Base-by-base conservation (phyloP, 208 protist genomes). In the Leptomonas pyrrhocoris region DNA sequence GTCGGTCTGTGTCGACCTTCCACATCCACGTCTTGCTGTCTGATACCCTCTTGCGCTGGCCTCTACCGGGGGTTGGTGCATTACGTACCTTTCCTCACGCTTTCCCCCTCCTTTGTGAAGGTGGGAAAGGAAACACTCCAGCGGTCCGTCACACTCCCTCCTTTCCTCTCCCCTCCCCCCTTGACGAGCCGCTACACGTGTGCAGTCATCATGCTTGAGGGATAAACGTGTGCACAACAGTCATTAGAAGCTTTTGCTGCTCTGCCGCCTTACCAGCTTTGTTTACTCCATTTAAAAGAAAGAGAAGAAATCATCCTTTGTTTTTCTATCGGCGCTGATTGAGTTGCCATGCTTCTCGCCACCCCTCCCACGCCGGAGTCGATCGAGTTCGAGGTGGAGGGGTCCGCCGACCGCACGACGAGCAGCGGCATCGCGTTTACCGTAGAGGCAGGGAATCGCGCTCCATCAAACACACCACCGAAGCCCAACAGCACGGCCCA, bases 361-460 rank as follows among this genome's bases (percentile, higher is more conserved):
- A 62, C 57, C 7, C 25, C 42, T 6, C 36, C 7, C 30, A 50
- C 18, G 6, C 18, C 42, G 13, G 57, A 62, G 25, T 62, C 57
- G 2, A 62, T 62, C 57, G 57, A 62, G 40, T 62, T 62, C 25
- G 57, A 62, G 25, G 42, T 62, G 13, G 57, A 62, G 21, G 40
- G 16, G 15, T 62, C 57, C 12, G n/a, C 40, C 2, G 42, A 50
- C 42, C 25, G 25, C 25, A 36, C 48, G 7, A 36, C 36, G n/a
- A n/a, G n/a, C 40, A 50, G 42, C 57, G 5, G 28, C 55, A 30
- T 46, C 55, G 36, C n/a, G 13, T 60, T 60, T 36, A 60, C 42
- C n/a, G 42, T 18, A 16, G 25, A 57, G 15, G 40, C 7, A n/a
- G 2, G 15, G n/a, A 6, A 18, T 18, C 9, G 16, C 18, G 19